Conservation (phyloP, 2,329 filamentous ascomycete species). For the Plectosphaerella plurivora region DNA sequence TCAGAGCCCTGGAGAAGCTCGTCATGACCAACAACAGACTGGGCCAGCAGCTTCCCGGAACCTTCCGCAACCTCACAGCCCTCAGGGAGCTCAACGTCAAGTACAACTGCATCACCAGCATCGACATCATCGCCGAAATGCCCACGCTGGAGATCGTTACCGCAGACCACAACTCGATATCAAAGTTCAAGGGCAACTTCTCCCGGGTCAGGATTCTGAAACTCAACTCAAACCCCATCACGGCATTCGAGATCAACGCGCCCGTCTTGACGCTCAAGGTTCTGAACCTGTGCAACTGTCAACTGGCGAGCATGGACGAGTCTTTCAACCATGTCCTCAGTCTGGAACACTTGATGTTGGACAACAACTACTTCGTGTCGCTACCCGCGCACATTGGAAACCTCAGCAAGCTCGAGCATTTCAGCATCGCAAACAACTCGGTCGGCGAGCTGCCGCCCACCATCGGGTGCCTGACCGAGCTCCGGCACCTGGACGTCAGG, state of each 20-base stretch:
- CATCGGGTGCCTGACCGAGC: conserved; percentile 80
- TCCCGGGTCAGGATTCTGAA: conserved; percentile 77
- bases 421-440: conserved; percentile 91
- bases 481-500: conserved; percentile 81
- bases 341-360: conserved; percentile 80
- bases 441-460: conserved; percentile 79
- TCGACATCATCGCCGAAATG: conserved; percentile 79
- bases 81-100: conserved; percentile 91
- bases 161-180: conserved; percentile 89
- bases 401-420: conserved; percentile 76
- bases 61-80: conserved; percentile 68
- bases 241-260: conserved; percentile 79
- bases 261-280: conserved; percentile 78
- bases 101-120: conserved; percentile 84
- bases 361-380: conserved; percentile 94
- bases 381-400: conserved; percentile 82
- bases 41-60: conserved; percentile 66
- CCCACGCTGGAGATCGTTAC: conserved; percentile 84
- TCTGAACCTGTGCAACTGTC: conserved; percentile 86
- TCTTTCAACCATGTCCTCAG: conserved; percentile 85
- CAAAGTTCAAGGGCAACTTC: conserved; percentile 86
- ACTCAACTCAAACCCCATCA: conserved; percentile 92
- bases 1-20: conserved; percentile 82
- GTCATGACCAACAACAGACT: conserved; percentile 93
- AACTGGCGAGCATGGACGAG: conserved; percentile 84